Percentiles rank a stretch among this genome's conserved stretches.
phyloP scores from a whole-genome alignment of 306 rosid genomes.

The Prosopis cineraria region DNA sequence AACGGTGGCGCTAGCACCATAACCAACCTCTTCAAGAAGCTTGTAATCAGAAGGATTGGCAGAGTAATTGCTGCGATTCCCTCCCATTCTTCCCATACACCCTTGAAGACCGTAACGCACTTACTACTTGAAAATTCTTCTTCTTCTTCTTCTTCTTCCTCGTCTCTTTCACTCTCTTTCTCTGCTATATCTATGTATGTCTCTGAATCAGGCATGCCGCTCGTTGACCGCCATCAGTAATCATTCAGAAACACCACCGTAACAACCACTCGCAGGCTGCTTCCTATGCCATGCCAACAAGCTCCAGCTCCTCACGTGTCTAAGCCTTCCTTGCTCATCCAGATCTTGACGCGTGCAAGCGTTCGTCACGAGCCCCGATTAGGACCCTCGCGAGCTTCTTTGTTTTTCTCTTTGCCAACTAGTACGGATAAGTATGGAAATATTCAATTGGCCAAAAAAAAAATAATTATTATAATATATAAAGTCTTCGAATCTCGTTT shows the following conservation, averaged over 20 bases:
- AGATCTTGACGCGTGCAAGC: conserved; percentile 7
- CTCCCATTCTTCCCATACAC: conserved; percentile 59
- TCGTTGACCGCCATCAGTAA: conserved; percentile 14
- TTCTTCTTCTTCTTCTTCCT: neutral
- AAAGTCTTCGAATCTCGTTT: neutral
- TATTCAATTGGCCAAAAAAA: neutral
- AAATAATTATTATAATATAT: too few species aligned
- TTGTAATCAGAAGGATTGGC: conserved; percentile 69
- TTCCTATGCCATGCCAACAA: conserved; percentile 14
- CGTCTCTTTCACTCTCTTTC: too few species aligned
- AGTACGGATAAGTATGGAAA: neutral
- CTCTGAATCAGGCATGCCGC: neutral
- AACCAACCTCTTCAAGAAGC: conserved; percentile 96
- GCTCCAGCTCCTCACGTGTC: conserved; percentile 22
- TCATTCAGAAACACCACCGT: neutral
- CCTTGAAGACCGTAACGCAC: conserved; percentile 13
- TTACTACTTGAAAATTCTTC: too few species aligned
- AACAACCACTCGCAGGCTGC: conserved; percentile 13
- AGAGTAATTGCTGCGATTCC: conserved; percentile 52
- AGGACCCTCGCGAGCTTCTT: neutral
- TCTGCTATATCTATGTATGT: neutral
- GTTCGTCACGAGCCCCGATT: neutral
- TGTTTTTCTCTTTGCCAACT: neutral
- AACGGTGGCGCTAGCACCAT: conserved; percentile 96
- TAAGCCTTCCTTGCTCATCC: neutral